Conservation (phyloP, 1,139 yeast genomes). For the Debaryomyces sp. region DNA sequence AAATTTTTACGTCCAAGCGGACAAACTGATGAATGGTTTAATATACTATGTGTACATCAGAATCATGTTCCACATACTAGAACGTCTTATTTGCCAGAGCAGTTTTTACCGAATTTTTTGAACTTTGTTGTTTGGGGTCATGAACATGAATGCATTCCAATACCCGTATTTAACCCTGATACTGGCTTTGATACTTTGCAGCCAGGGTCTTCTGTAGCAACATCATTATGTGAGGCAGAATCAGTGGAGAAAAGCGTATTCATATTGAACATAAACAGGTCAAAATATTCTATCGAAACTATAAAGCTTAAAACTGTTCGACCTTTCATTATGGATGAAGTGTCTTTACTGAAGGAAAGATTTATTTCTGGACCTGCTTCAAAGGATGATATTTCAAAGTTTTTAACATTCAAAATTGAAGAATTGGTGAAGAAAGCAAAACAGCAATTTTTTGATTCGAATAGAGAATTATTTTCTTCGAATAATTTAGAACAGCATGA, state of each 20-base stretch:
- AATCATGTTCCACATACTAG: slow-evolving; percentile 80
- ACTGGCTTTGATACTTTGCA: slow-evolving; percentile 81
- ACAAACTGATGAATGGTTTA: slow-evolving; percentile 73
- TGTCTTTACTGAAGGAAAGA: slow-evolving; percentile 55
- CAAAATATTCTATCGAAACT: slow-evolving; percentile 63
- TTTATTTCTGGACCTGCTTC: slow-evolving; percentile 67
- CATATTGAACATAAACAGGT: slow-evolving; percentile 62
- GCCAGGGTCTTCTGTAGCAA: slow-evolving; percentile 95
- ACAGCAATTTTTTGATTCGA: slow-evolving; percentile 47
- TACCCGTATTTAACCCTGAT: slow-evolving; percentile 64
- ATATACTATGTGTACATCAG: slow-evolving; percentile 88
- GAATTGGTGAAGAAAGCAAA: slow-evolving; percentile 63
- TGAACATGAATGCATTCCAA: slow-evolving; percentile 91
- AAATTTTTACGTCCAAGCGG: slow-evolving; percentile 73
- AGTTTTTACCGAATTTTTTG: slow-evolving; percentile 75
- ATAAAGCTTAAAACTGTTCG: slow-evolving; percentile 73
- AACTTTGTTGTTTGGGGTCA: slow-evolving; percentile 96
- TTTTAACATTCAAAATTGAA: slow-evolving; percentile 66
- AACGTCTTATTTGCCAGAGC: slow-evolving; percentile 83
- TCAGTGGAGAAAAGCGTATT: slow-evolving; percentile 74
- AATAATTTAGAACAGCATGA: slow-evolving; percentile 17
- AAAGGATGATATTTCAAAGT: slow-evolving; percentile 62
- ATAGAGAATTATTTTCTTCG: slow-evolving; percentile 27
- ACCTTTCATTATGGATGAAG: slow-evolving; percentile 77
- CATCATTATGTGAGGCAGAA: slow-evolving; percentile 87